Evolutionary conservation across 768 basidiomycete genomes (phyloP), one percentile per base, ranked within the genome.

Genomic region (Tylopilus balloui): DNA sequence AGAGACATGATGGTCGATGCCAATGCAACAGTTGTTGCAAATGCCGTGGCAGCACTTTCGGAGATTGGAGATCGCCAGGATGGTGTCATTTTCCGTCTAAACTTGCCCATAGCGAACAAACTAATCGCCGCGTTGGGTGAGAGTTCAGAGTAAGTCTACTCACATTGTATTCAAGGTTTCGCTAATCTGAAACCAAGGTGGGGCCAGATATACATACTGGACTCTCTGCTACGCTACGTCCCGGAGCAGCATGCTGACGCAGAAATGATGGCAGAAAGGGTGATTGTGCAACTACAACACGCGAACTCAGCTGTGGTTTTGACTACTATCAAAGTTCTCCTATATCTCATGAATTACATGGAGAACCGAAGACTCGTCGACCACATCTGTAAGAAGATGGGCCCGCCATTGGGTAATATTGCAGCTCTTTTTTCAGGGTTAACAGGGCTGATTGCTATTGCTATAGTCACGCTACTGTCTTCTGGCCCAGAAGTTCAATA

Each of bases 321-420:
- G 46, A 97, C 95, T n/a, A 88, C 93, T 13, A 90, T 98, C 77
- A 98, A 99, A 71, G 84, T 89, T 47, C 76, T 97, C 21, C 74
- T 98, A 17, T 98, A 95, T 63, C 74, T 98, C 51, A 98, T 99
- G 95, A 99, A 98, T 68, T 98, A 99, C 69, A 98, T 98, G 89
- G 88, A 91, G 53, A 86, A 89, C 65, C 81, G 88, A 50, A 79
- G 76, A 35, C 70, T 92, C 41, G 88, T 96, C 41, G 89, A 96
- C 50, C 79, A 85, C 56, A 86, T 96, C 57, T 96, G 96, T 71
- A 85, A 88, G 69, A 97, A 97, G 73, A 95, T 99, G 90, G 93
- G 93, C 0, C 95, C 96, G 12, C 96, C 96, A 20, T 70, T 99
- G 67, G 95, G 95, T 94, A 59, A 45, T 32, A 32, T 27, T 6